Evolutionary conservation across 495 filamentous ascomycete genomes (phyloP).

Genomic region (Jackrogersella minutella): DNA sequence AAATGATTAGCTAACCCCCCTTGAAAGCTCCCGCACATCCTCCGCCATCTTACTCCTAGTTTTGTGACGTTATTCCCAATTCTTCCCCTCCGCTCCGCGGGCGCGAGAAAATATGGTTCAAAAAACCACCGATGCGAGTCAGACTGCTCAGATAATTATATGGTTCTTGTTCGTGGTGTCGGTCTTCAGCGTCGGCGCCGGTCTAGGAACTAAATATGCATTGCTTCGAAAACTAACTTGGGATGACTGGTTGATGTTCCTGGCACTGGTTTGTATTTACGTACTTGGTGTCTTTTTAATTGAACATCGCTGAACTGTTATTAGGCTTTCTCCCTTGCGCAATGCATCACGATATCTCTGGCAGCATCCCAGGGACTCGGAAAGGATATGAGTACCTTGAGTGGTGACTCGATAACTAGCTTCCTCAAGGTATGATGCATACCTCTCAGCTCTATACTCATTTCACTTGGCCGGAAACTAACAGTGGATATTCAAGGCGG

Average conservation of each 20-base stretch:
- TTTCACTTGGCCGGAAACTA: background rate
- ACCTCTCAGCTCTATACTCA: background rate
- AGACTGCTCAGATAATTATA: background rate
- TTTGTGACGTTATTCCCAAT: background rate
- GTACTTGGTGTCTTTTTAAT: background rate
- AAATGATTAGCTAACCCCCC: constrained; percentile 1
- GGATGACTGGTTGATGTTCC: background rate
- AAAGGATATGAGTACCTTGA: background rate
- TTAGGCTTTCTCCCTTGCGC: background rate
- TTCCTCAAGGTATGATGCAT: background rate
- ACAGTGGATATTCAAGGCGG: background rate
- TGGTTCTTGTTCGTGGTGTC: background rate
- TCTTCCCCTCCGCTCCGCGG: background rate
- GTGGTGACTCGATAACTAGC: background rate
- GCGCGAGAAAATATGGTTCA: constrained; percentile 1
- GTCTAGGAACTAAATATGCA: constrained; percentile 1
- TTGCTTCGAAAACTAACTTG: background rate
- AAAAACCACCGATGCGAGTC: background rate
- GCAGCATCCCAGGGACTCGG: background rate
- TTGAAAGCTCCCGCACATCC: background rate
- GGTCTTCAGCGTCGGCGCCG: constrained; percentile 2
- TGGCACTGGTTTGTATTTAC: constrained; percentile 2
- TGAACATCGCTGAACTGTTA: background rate
- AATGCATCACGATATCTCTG: background rate
- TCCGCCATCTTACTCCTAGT: background rate